A percentile compares a stretch with the other conserved stretches of the same genome.
Evolutionary conservation across 169 alveolate species (phyloP).

Genomic region (Cystoisospora suis): DNA sequence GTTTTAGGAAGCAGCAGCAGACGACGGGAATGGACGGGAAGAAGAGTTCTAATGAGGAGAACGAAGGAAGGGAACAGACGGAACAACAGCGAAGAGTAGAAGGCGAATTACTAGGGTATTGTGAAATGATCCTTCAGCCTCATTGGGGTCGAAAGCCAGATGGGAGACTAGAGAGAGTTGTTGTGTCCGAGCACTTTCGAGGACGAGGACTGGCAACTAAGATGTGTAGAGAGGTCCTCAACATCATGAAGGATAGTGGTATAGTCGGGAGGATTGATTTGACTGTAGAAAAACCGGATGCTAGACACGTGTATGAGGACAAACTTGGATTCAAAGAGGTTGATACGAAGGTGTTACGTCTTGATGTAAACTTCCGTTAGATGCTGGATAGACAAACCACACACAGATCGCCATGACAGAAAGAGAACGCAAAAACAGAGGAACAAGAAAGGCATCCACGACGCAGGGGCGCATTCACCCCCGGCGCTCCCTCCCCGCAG

Average conservation of each 20-base stretch:
- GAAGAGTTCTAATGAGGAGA: neutral
- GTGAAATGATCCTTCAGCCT: constrained; percentile 56
- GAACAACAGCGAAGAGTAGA: neutral
- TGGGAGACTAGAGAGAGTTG: constrained; percentile 63
- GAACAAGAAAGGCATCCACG: too few relatives aligned
- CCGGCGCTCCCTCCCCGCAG: too few relatives aligned
- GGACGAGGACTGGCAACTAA: constrained; percentile 45
- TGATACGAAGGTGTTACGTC: neutral
- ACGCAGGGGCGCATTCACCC: too few relatives aligned
- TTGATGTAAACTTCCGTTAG: too few relatives aligned
- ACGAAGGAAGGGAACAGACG: neutral
- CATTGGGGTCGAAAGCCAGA: constrained; percentile 57
- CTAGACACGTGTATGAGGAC: constrained; percentile 47
- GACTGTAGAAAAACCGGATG: constrained; percentile 60
- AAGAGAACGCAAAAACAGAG: too few relatives aligned
- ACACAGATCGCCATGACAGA: too few relatives aligned
- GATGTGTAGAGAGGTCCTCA: constrained; percentile 33
- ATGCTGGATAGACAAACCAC: too few relatives aligned
- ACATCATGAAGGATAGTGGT: neutral
- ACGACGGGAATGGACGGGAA: neutral
- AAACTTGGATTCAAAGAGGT: neutral
- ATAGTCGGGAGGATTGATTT: constrained; percentile 46
- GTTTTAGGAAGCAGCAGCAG: constrained; percentile 37
- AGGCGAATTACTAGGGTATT: constrained; percentile 41
- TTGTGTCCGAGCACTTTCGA: constrained; percentile 29